A percentile compares a stretch with the other conserved stretches of the same genome.
These are phyloP conservation scores for Globisporangium echinulatum DNA, from an alignment of 352 stramenopile species.

Conservation along the genomic window DNA sequence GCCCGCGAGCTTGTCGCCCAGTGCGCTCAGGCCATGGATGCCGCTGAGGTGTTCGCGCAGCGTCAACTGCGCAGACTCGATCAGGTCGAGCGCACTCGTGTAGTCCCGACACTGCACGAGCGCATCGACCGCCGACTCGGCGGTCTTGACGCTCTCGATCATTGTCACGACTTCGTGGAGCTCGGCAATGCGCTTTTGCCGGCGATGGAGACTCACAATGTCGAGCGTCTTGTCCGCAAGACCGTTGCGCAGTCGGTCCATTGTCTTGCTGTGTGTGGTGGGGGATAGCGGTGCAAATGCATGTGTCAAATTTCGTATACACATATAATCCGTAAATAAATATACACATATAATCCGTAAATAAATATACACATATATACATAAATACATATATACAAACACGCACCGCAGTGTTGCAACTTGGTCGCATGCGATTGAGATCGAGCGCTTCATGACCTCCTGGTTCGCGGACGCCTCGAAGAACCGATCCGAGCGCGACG, in stretches of 20 bases:
- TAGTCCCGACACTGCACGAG: constrained; percentile 85
- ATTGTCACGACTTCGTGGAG: constrained; percentile 77
- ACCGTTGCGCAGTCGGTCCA: constrained; percentile 74
- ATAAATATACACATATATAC: no score
- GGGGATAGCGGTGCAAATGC: no score
- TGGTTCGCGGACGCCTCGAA: constrained; percentile 81
- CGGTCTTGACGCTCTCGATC: constrained; percentile 82
- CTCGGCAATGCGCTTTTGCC: constrained; percentile 76
- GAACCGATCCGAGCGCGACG: constrained; percentile 77
- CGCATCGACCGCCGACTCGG: constrained; percentile 73
- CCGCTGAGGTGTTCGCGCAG: constrained; percentile 67
- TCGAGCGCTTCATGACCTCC: constrained; percentile 83
- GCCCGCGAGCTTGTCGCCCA: constrained; percentile 70
- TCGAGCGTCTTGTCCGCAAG: constrained; percentile 81
- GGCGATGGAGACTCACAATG: constrained; percentile 80
- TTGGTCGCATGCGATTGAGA: constrained; percentile 71
- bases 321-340: no score
- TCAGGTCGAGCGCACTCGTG: constrained; percentile 67
- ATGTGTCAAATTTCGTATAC: no score
- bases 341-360: no score
- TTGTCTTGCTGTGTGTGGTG: constrained; percentile 43
- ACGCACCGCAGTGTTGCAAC: constrained; percentile 64
- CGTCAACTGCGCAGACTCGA: constrained; percentile 63
- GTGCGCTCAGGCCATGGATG: constrained; percentile 65
- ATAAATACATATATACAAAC: no score